Conservation (phyloP, 2,329 filamentous ascomycete species). For the Colletotrichum gigasporum region DNA sequence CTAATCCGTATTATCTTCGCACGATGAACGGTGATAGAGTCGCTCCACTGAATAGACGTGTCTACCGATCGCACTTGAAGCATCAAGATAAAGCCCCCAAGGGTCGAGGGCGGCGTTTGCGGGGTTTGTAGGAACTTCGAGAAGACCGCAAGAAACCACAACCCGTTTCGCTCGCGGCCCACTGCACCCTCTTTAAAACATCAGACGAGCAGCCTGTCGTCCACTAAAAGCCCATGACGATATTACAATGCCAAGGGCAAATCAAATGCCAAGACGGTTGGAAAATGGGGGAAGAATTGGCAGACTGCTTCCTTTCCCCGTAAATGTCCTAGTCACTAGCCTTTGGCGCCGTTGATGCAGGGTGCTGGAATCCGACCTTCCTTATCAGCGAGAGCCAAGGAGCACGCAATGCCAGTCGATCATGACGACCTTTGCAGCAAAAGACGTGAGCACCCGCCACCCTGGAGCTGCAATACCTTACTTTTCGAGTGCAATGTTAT, state of each 20-base stretch:
- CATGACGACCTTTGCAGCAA: constrained; percentile 17
- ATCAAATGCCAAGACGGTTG: background rate
- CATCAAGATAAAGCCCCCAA: background rate
- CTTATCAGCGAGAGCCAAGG: constrained; percentile 27
- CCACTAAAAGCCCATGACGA: background rate
- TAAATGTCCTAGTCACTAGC: background rate
- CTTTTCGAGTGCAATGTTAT: background rate
- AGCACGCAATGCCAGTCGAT: constrained; percentile 27
- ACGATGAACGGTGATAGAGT: background rate
- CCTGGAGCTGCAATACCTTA: constrained; percentile 4
- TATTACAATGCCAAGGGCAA: constrained; percentile 8
- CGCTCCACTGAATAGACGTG: background rate
- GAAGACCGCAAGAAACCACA: background rate
- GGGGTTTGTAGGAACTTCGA: background rate
- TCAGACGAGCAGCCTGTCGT: background rate
- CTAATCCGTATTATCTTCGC: background rate
- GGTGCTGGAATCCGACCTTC: constrained; percentile 10
- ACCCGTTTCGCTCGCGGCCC: background rate
- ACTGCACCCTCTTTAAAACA: constrained; percentile 7
- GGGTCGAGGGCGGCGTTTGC: background rate
- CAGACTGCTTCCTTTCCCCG: background rate
- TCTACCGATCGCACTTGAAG: background rate
- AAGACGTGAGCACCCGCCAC: background rate
- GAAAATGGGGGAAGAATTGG: constrained; percentile 1
- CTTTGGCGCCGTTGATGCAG: background rate